Conservation (phyloP, 83 land plant species). For the Picea abies region DNA sequence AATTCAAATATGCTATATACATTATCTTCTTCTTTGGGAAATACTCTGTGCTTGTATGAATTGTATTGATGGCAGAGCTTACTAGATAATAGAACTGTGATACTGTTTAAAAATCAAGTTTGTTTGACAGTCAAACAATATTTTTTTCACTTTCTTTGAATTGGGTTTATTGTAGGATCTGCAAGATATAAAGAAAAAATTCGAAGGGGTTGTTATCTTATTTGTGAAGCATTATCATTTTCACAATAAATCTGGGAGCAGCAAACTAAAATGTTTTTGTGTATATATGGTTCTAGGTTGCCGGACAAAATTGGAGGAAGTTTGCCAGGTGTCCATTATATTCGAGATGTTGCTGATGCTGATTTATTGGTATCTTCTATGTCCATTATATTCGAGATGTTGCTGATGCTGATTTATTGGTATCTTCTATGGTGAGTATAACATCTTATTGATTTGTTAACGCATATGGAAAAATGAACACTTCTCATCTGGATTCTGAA, state of each 20-base stretch:
- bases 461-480: too few species aligned
- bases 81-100: neutral
- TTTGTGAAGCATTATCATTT: too few species aligned
- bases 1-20: neutral
- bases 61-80: neutral
- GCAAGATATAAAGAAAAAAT: too few species aligned
- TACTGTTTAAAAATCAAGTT: neutral
- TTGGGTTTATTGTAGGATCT: neutral
- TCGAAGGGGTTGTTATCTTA: too few species aligned
- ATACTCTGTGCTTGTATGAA: neutral
- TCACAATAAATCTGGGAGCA: too few species aligned
- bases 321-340: slow-evolving; percentile 84
- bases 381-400: slow-evolving; percentile 91
- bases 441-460: too few species aligned
- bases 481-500: too few species aligned
- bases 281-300: slow-evolving; percentile 43
- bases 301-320: slow-evolving; percentile 79
- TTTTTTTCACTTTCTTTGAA: neutral
- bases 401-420: slow-evolving; percentile 81
- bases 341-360: slow-evolving; percentile 91
- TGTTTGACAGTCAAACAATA: neutral
- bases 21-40: neutral
- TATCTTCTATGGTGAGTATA: slow-evolving; percentile 50
- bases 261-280: neutral
- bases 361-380: slow-evolving; percentile 59